Base-by-base conservation (phyloP, 192 early-diverging fungal genomes). In the Rhizophagus prolifer region DNA sequence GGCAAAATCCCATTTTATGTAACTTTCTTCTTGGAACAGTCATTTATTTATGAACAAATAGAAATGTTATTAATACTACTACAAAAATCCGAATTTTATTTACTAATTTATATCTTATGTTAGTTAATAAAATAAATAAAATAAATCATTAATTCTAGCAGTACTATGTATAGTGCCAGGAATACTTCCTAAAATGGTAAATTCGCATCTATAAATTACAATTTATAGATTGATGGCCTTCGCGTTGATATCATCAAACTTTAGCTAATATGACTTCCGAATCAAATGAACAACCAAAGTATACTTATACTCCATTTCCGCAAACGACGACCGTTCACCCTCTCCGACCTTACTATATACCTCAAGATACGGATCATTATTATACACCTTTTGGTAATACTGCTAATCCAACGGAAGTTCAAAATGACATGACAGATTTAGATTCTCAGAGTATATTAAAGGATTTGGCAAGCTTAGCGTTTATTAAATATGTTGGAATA, bases 401-500 rank as follows among this genome's bases (percentile, higher is more conserved):
- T 47, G 23, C 47, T 31, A 75, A 65, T 58, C n/a, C n/a, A 13
- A 47, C 67, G 5, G 58, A 36, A 41, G 58, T 30, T 25, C 72
- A 23, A 25, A 74, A 62, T 21, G 13, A 41, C 5, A 14, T 36
- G 6, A 23, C 67, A 36, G 64, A 76, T n/a, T 41, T 44, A 44
- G 85, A 85, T 59, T 82, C 88, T 28, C 83, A 81, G 34, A 81
- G 70, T 36, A 85, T 87, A 5, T 85, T 89, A 0, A 84, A 82
- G 41, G 88, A 90, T 76, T 72, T 92, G n/a, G 75, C 86, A 69
- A 88, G 86, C 79, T 91, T 89, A 80, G 87, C 90, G 1, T 82
- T 90, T 9, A 67, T 89, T 41, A 90, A 91, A 77, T 91, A 85
- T 63, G 62, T 92, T n/a, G 85, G 87, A 13, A 81, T 89, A 0